Base-by-base conservation (phyloP, 192 early-diverging fungal species). In the Podila horticola region DNA sequence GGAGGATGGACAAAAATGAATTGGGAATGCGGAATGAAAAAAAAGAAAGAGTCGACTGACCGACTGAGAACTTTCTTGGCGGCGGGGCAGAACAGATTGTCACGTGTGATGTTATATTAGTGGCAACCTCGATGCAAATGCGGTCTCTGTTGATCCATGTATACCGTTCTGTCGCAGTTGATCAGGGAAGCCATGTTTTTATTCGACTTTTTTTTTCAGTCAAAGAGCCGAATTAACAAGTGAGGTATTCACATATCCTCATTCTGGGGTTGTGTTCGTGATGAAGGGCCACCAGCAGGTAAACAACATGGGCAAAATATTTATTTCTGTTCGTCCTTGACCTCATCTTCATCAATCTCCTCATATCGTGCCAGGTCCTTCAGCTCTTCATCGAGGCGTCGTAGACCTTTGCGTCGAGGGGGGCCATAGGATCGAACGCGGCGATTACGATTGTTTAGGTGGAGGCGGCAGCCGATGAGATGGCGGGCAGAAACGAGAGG, bases 361-460 rank as follows among this genome's bases (percentile, higher is more conserved):
- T 74, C 72, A 49, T 58, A 6, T 11, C 49, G 12, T 11, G 20
- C 20, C 49, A 50, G 72, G 4, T 36, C 45, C 31, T 69, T 62
- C 19, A 77, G 22, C 4, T 79, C 75, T 11, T 72, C 64, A 19
- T 72, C n/a, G 2, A 55, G 22, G 52, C 22, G 20, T 26, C 9
- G 52, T 26, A n/a, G 22, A 55, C 52, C 0, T 24, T 24, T n/a
- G n/a, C n/a, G 2, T 55, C 24, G 22, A 55, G 12, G 20, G 52
- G 52, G 2, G n/a, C 52, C 52, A 55, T 2, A 2, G n/a, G 52
- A 55, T 55, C 52, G 11, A 55, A 55, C 13, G 52, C n/a, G 24
- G 52, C 52, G 10, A 55, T 22, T 24, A 22, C 0, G 10, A 9
- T 1, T 24, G 52, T 0, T 24, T 3, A 55, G 12, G n/a, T 12